Base-by-base conservation (phyloP, 2,329 filamentous ascomycete genomes). In the Cercospora beticola region DNA sequence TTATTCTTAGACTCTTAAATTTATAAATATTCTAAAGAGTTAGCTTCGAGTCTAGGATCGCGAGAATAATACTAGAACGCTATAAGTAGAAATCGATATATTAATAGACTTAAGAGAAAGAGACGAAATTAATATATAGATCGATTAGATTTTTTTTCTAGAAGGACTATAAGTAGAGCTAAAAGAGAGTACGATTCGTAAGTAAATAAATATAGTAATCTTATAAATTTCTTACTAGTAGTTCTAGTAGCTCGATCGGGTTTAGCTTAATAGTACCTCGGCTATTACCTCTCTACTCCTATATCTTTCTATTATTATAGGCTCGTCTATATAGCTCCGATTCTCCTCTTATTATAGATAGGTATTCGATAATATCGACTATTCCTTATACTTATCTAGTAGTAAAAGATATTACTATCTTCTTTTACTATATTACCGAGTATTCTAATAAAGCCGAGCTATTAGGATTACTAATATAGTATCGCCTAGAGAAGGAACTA, bases 401-500 rank as follows among this genome's bases (percentile, higher is more conserved):
- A 43, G 36, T 43, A 5, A 43, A 43, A 43, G 36, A 43, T 43
- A 43, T 43, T 5, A 43, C 36, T 5, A 43, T 43, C 36, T 10
- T 43, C 36, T 43, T 43, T 43, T 43, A 5, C 36, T 43, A 10
- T 10, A 10, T 10, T 5, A 43, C 36, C 36, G 36, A 43, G 36
- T 10, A 43, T 43, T 10, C 36, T 43, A 43, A n/a, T 5, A 43
- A 43, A 2, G 14, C 36, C 14, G 14, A 5, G 36, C 36, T 43
- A 43, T 43, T 5, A 43, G 36, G 36, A 43, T 43, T 5, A 43
- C 36, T 5, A 43, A 43, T 2, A 43, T 59, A 5, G 56, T 5
- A 59, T 33, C 56, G 56, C 28, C 16, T 59, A 7, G 56, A 59
- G 26, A 59, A 59, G 28, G 56, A 59, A 59, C 18, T 59, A n/a